phyloP scores from a whole-genome alignment of 352 stramenopile species.

The Stramenopiles sp. region DNA sequence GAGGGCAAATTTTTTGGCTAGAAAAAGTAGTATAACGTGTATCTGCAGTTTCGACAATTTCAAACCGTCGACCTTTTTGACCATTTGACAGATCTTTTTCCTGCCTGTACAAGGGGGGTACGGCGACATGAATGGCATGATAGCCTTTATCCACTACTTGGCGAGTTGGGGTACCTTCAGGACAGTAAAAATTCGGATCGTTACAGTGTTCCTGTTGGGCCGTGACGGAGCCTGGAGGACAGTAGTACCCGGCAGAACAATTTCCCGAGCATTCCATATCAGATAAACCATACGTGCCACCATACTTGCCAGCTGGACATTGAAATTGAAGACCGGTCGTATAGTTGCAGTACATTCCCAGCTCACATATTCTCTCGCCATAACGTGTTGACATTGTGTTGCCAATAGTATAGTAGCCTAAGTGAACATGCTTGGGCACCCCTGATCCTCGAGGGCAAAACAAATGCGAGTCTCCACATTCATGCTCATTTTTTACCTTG shows the following conservation, averaged over 20 bases:
- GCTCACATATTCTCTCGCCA: not conserved
- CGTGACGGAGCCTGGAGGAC: slow-evolving; percentile 12
- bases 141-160: slow-evolving; percentile 15
- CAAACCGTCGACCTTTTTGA: not conserved
- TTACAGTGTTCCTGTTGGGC: slow-evolving; percentile 6
- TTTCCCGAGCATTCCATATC: slow-evolving; percentile 16
- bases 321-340: not conserved
- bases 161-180: slow-evolving; percentile 13
- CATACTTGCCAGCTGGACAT: slow-evolving; percentile 19
- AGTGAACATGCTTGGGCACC: slow-evolving; percentile 4
- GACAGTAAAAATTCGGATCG: slow-evolving; percentile 14
- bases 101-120: not conserved
- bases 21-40: not conserved
- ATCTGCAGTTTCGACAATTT: slow-evolving; percentile 9
- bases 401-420: slow-evolving; percentile 18
- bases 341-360: not conserved
- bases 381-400: not conserved
- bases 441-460: slow-evolving; percentile 5
- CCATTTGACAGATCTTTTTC: not conserved
- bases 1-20: slow-evolving; percentile 13
- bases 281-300: slow-evolving; percentile 13
- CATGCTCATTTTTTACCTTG: not conserved
- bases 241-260: slow-evolving; percentile 19
- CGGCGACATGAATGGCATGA: not conserved
- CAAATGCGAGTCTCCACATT: not conserved